Evolutionary conservation across 768 basidiomycete genomes (phyloP).

Genomic region (Sarcodon aspratus): DNA sequence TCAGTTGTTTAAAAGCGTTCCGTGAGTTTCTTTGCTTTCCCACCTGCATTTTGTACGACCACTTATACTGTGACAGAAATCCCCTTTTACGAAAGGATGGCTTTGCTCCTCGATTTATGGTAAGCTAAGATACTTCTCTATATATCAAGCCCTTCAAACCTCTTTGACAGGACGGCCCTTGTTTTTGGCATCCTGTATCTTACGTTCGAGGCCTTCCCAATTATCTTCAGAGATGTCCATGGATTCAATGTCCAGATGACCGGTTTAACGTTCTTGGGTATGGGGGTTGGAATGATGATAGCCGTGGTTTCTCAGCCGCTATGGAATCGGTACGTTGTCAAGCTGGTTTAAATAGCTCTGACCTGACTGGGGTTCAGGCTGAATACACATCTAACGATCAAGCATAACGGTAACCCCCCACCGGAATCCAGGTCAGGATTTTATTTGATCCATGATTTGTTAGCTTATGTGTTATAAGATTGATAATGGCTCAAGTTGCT

Average conservation of each 20-base stretch:
- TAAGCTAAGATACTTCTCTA: slow-evolving; percentile 17
- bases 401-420: slow-evolving; percentile 36
- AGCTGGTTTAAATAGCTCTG: not conserved
- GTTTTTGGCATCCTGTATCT: slow-evolving; percentile 36
- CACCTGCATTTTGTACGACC: not conserved
- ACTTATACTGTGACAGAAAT: slow-evolving; percentile 30
- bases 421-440: slow-evolving; percentile 40
- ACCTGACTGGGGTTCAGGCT: not conserved
- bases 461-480: too few relatives aligned
- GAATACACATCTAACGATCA: slow-evolving; percentile 24
- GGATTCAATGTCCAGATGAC: slow-evolving; percentile 40
- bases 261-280: slow-evolving; percentile 38
- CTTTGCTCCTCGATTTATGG: slow-evolving; percentile 62
- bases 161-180: slow-evolving; percentile 21
- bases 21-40: slow-evolving; percentile 28
- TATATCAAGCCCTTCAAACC: not conserved
- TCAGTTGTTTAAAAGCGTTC: slow-evolving; percentile 65
- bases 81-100: slow-evolving; percentile 62
- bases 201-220: slow-evolving; percentile 45
- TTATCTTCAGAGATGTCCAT: slow-evolving; percentile 37
- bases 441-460: too few relatives aligned
- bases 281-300: slow-evolving; percentile 34
- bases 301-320: slow-evolving; percentile 29
- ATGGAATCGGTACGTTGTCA: slow-evolving; percentile 25
- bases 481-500: slow-evolving; percentile 60